A percentile compares a stretch with the other conserved stretches of the same genome.
phyloP scores from a whole-genome alignment of 192 early-diverging fungal genomes.

The Oehlia diaphana region DNA sequence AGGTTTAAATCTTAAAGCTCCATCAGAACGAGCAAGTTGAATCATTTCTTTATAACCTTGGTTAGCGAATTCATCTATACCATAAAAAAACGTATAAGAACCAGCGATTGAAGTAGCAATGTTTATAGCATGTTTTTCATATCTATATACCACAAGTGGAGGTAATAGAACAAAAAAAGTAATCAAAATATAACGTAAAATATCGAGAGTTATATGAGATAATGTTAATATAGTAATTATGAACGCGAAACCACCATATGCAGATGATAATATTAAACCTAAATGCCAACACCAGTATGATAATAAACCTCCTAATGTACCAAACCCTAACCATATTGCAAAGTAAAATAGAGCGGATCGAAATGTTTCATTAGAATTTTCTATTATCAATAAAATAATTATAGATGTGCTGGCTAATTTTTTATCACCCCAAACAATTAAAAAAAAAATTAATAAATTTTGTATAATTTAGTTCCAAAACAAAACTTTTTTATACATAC shows the following conservation, averaged over 20 bases:
- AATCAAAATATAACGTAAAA: conserved; percentile 33
- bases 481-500: conserved; percentile 20
- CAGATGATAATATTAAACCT: conserved; percentile 41
- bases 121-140: conserved; percentile 38
- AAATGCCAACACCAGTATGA: conserved; percentile 43
- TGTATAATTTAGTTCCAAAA: too few species aligned
- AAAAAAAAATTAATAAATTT: neutral
- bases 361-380: conserved; percentile 24
- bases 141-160: conserved; percentile 32
- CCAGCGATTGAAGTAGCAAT: conserved; percentile 40
- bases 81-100: conserved; percentile 41
- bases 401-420: conserved; percentile 40
- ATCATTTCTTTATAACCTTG: conserved; percentile 34
- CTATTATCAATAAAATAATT: conserved; percentile 39
- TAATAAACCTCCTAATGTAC: conserved; percentile 33
- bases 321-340: conserved; percentile 35
- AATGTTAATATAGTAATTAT: conserved; percentile 36
- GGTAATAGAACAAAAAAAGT: conserved; percentile 27
- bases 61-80: conserved; percentile 43
- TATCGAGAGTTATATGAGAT: conserved; percentile 25
- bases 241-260: conserved; percentile 39
- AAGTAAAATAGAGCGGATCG: conserved; percentile 38
- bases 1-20: conserved; percentile 32
- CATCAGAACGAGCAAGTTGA: conserved; percentile 38
- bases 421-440: neutral